Evolutionary conservation across 306 rosid species (phyloP), one percentile per base, ranked within the genome.

Genomic region (Cucurbita argyrosperma): DNA sequence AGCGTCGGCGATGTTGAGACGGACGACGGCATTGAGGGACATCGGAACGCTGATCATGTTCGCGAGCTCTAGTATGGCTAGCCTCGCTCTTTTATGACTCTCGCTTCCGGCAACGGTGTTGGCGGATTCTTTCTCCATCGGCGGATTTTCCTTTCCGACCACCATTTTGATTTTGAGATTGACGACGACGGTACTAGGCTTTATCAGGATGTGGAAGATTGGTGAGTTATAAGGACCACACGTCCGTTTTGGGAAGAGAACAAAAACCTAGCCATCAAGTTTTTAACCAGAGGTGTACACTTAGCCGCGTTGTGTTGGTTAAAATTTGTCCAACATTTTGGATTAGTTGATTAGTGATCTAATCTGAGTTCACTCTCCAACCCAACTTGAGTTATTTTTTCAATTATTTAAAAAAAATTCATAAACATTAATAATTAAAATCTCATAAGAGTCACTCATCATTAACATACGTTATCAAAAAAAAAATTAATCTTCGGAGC

Each of bases 41-140:
- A 93, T 90, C 3, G 98, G 98, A 2, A 93, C 97, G 51, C 98
- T 90, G 75, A 90, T 93, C 98, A 93, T 90, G 89, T 93, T 90
- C 14, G 97, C 97, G 0, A 90, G 88, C 51, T 90, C 98, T 4
- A 89, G 42, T 16, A 93, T 90, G 11, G 76, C 81, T 0, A 90
- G 63, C 60, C 92, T 82, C 0, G 97, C 92, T 79, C 74, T 77
- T 63, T 86, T 93, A 12, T 85, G 65, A 9, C 75, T 57, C 21
- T 83, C 92, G 13, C 35, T 6, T 4, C 21, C 39, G 11, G 39
- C 55, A 39, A 30, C 90, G 19, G 50, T n/a, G 23, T 14, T 0
- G 13, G 72, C 18, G 19, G 52, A 11, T 2, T 45, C 39, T 4
- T 64, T 42, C 30, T 9, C 69, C 69, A 63, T 66, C n/a, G n/a